Evolutionary conservation across 2,329 filamentous ascomycete species (phyloP).

Genomic region (Sporothrix pallida): DNA sequence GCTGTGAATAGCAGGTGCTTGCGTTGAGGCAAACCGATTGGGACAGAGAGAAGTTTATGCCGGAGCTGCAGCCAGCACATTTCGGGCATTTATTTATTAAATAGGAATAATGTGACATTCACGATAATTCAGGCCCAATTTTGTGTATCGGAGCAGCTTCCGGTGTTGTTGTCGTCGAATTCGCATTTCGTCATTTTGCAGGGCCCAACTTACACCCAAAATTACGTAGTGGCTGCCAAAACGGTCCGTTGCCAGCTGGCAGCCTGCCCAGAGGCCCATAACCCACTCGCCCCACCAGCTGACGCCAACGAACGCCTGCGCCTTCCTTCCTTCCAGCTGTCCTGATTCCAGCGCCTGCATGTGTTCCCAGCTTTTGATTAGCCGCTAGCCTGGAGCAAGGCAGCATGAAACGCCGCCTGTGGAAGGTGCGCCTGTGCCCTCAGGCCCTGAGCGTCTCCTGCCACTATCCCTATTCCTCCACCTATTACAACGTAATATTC

Average conservation of each 20-base stretch:
- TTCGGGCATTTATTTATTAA: not conserved
- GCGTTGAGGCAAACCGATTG: not conserved
- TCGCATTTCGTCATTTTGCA: constrained; percentile 9
- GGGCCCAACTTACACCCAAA: not conserved
- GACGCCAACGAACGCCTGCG: not conserved
- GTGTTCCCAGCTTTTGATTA: constrained; percentile 3
- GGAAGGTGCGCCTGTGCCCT: not conserved
- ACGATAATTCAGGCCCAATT: not conserved
- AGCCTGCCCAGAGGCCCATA: not conserved
- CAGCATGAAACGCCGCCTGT: constrained; percentile 27
- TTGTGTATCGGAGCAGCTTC: not conserved
- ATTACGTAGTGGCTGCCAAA: not conserved
- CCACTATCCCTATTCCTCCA: constrained; percentile 5
- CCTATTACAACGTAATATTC: not conserved
- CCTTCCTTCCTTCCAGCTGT: constrained; percentile 15
- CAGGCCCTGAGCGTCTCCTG: not conserved
- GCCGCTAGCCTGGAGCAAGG: constrained; percentile 19
- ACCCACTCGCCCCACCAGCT: constrained; percentile 8
- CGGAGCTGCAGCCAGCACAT: not conserved
- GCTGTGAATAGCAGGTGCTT: constrained; percentile 25
- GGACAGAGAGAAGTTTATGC: not conserved
- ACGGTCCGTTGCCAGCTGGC: constrained; percentile 30
- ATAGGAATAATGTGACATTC: not conserved
- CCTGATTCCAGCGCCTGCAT: constrained; percentile 19
- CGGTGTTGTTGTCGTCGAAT: not conserved